These are phyloP conservation scores for Colletotrichum cordylinicola DNA, from an alignment of 2,329 filamentous ascomycete genomes.

Conservation along the genomic window DNA sequence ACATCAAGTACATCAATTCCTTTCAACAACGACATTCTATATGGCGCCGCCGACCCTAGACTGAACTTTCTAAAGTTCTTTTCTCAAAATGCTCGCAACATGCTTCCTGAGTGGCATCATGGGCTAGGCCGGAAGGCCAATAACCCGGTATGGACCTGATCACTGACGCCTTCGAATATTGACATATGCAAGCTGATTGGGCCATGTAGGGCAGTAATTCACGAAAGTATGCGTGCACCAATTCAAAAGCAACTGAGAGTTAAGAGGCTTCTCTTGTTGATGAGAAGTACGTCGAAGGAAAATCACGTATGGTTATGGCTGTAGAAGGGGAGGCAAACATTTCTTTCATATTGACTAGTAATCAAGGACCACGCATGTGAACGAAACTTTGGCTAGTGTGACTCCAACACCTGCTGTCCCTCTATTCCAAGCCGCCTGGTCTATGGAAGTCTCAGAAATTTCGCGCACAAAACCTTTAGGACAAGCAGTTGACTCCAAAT, in stretches of 20 bases:
- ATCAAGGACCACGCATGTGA: background rate
- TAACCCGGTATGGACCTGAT: background rate
- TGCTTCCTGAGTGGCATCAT: background rate
- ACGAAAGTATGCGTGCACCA: fast-evolving
- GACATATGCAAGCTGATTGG: background rate
- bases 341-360: background rate
- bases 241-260: fast-evolving
- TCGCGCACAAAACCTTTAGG: background rate
- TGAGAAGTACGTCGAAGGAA: background rate
- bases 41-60: background rate
- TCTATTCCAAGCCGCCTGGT: background rate
- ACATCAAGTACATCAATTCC: background rate
- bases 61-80: background rate
- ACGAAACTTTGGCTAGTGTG: fast-evolving
- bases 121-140: background rate
- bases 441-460: background rate
- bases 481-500: background rate
- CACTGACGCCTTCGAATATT: background rate
- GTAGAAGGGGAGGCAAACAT: background rate
- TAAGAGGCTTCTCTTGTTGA: background rate
- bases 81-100: background rate
- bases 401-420: fast-evolving
- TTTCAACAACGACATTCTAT: background rate
- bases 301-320: too few species aligned
- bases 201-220: background rate